A percentile compares a stretch with the other conserved stretches of the same genome.
Conservation (phyloP, 23 red algal genomes). For the Gracilaria caudata region DNA sequence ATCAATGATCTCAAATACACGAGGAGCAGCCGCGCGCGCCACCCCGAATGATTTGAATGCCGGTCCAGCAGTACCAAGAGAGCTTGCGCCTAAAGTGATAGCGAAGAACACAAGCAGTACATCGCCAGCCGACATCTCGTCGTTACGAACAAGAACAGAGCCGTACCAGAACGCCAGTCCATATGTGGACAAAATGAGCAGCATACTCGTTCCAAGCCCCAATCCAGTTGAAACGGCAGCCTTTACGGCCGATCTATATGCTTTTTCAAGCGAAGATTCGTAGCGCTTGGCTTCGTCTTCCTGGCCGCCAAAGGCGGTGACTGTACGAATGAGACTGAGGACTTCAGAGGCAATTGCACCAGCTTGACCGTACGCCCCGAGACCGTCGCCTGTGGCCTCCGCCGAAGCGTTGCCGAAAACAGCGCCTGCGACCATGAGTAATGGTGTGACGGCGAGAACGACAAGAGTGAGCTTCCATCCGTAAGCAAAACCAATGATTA, state of each 20-base stretch:
- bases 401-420: conserved; percentile 77
- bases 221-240: conserved; percentile 61
- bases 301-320: conserved; percentile 74
- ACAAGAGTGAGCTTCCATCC: conserved; percentile 80
- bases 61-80: conserved; percentile 79
- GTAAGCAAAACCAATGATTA: conserved; percentile 81
- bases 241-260: conserved; percentile 52
- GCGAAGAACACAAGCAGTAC: conserved; percentile 91
- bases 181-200: conserved; percentile 84
- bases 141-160: conserved; percentile 53
- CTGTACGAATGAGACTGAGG: conserved; percentile 84
- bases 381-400: conserved; percentile 71
- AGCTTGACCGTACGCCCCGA: conserved; percentile 82
- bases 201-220: conserved; percentile 79
- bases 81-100: conserved; percentile 81
- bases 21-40: conserved; percentile 75
- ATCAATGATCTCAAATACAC: conserved; percentile 86
- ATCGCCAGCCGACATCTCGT: conserved; percentile 72
- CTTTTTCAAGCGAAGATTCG: conserved; percentile 56
- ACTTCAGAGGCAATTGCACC: conserved; percentile 83
- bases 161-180: conserved; percentile 90
- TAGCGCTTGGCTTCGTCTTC: conserved; percentile 67
- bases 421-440: conserved; percentile 64
- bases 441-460: conserved; percentile 60
- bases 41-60: conserved; percentile 56